A percentile compares a stretch with the other conserved stretches of the same genome.
Evolutionary conservation across 2,329 filamentous ascomycete genomes (phyloP).

Genomic region (Apiospora aurea): DNA sequence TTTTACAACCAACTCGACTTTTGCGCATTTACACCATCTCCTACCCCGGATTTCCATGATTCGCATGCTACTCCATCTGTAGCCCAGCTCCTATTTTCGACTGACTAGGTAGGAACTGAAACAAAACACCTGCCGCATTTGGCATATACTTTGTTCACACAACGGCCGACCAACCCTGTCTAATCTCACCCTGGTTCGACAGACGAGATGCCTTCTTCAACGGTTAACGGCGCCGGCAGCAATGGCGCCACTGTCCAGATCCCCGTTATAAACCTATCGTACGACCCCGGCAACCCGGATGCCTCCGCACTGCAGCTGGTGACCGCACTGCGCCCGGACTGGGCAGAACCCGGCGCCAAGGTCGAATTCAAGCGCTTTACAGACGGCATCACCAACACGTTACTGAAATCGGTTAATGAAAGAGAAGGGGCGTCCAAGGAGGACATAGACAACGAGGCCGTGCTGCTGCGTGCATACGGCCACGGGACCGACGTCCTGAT

Average conservation of each 20-base stretch:
- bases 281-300: conserved; percentile 79
- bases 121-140: conserved; percentile 16
- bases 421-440: conserved; percentile 67
- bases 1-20: background rate
- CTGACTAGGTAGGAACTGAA: conserved; percentile 7
- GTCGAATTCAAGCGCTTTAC: conserved; percentile 92
- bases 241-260: conserved; percentile 1
- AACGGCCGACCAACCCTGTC: background rate
- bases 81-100: background rate
- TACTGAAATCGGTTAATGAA: conserved; percentile 79
- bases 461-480: conserved; percentile 92
- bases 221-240: background rate
- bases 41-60: background rate
- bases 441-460: conserved; percentile 73
- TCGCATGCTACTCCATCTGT: background rate
- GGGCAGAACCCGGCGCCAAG: conserved; percentile 75
- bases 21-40: background rate
- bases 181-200: background rate
- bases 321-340: conserved; percentile 81
- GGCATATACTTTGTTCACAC: conserved; percentile 7
- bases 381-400: conserved; percentile 96
- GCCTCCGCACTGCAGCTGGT: conserved; percentile 82
- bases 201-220: conserved; percentile 11
- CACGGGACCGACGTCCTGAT: conserved; percentile 94
- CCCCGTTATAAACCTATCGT: conserved; percentile 73